Evolutionary conservation across 2,329 filamentous ascomycete species (phyloP).

Genomic region (Venturia aucupariae): DNA sequence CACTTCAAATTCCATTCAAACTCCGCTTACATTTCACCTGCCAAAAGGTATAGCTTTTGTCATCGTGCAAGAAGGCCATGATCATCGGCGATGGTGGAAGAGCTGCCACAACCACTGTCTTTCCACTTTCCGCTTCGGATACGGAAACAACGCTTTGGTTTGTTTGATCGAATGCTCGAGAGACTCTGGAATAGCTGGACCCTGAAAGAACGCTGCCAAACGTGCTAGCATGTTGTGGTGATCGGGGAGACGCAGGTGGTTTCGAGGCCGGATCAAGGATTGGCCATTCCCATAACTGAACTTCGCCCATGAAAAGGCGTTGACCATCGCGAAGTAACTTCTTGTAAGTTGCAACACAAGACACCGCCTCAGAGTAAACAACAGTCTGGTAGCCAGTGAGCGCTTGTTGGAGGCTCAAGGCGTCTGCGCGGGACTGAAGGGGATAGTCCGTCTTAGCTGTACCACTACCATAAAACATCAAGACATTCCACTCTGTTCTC

Average conservation of each 20-base stretch:
- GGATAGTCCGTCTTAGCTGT: not conserved
- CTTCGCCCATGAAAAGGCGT: not conserved
- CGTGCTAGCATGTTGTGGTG: not conserved
- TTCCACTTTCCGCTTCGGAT: not conserved
- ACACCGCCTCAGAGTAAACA: not conserved
- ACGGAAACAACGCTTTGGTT: not conserved
- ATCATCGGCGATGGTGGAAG: not conserved
- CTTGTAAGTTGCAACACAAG: not conserved
- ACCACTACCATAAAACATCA: not conserved
- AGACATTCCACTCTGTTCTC: not conserved
- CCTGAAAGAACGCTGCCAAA: not conserved
- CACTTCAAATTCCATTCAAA: not conserved
- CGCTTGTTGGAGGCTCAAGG: not conserved
- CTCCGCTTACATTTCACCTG: not conserved
- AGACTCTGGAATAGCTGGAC: not conserved
- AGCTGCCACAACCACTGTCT: not conserved
- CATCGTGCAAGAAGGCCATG: not conserved
- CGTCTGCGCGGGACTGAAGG: not conserved
- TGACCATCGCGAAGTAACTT: not conserved
- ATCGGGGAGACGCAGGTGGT: not conserved
- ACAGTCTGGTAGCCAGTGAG: not conserved
- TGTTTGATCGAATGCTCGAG: not conserved
- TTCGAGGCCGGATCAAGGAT: not conserved
- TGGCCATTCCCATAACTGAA: conserved; percentile 2
- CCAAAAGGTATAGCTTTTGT: not conserved